A percentile compares a stretch with the other conserved stretches of the same genome.
Evolutionary conservation across 192 early-diverging fungal genomes (phyloP).

Genomic region (Backusella tarrabulga): DNA sequence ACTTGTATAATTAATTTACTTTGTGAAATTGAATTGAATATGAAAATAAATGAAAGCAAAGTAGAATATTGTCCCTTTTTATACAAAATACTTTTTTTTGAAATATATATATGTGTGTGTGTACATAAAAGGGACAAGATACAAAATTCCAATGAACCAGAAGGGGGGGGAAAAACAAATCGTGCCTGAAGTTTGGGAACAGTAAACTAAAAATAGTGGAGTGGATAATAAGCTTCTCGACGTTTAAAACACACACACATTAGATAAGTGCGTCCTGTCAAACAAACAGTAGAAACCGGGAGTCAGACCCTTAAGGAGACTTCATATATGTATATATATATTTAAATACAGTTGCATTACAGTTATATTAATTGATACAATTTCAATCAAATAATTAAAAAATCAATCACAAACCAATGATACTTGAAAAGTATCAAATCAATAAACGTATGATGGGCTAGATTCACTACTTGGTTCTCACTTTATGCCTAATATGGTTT

Average conservation of each 20-base stretch:
- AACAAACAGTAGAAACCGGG: background rate
- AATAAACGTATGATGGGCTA: background rate
- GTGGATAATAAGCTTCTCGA: background rate
- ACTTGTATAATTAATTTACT: background rate
- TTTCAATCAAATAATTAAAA: slow-evolving; percentile 5
- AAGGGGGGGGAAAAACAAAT: background rate
- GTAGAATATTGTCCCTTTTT: background rate
- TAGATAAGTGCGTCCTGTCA: background rate
- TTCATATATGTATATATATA: background rate
- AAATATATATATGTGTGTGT: too few relatives aligned
- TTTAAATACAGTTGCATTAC: background rate
- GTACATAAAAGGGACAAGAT: background rate
- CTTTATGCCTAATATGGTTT: background rate
- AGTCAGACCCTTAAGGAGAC: background rate
- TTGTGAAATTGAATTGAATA: background rate
- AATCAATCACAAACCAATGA: background rate
- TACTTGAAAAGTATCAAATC: background rate
- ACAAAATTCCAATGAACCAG: background rate
- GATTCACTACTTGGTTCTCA: background rate
- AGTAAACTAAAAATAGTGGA: slow-evolving; percentile 7
- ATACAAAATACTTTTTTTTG: background rate
- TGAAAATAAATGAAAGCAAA: background rate
- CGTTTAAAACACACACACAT: background rate
- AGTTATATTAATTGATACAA: background rate
- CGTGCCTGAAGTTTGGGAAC: background rate